Evolutionary conservation across 2,329 filamentous ascomycete genomes (phyloP), one percentile per base, ranked within the genome.

Genomic region (Phyllosticta ampelicida): DNA sequence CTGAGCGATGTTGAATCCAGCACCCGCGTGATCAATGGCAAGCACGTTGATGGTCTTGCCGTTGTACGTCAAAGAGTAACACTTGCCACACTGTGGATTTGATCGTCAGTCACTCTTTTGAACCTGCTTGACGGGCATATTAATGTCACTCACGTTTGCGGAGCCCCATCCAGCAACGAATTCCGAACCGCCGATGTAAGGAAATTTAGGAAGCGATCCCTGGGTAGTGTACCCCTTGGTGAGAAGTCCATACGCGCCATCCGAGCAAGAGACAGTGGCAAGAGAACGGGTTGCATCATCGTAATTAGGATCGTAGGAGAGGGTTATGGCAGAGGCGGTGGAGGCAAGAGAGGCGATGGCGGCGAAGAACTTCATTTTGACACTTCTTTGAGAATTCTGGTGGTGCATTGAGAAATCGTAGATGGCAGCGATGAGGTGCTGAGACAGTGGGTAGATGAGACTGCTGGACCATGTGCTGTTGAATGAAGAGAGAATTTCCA

Each of bases 241-340:
- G 62, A 81, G 81, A 61, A 89, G 78, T 60, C 86, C 86, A 71
- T 88, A 85, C 61, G 62, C 52, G 57, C 86, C 86, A 67, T 89
- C 82, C 29, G 82, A 86, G 80, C 86, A 90, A 61, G 84, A 70
- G 51, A 90, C 78, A 5, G 67, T 70, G 30, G 72, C 76, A 57
- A 91, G 70, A 51, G 80, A 76, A 60, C 83, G 79, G 60, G 63
- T 63, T 51, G 69, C 69, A 62, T 85, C 74, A 67, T 91, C 87
- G 74, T 89, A 94, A 67, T 79, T 83, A 19, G 75, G 73, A 73
- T 91, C 87, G 72, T 85, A 92, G 63, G 85, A 86, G 66, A 90
- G 86, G 29, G 18, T 54, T 44, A 23, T 50, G 55, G 59, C 59
- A 10, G 59, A 60, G 55, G 55, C 52, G 28, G 36, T 51, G 51